Conservation (phyloP, 257 asterid species). For the Haberlea rhodopensis region DNA sequence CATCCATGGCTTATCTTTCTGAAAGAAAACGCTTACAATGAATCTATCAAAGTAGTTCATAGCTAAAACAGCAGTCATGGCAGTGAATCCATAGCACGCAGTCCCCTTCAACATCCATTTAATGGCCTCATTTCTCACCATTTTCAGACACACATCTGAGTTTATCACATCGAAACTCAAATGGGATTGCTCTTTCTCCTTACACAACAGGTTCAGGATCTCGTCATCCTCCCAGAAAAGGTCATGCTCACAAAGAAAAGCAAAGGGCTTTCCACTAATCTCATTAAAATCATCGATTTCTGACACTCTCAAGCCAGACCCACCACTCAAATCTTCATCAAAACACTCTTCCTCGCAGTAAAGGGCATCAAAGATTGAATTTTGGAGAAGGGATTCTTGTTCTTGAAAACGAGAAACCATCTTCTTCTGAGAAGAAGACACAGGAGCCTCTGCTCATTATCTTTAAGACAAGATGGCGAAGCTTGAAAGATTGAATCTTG, state of each 20-base stretch:
- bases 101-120: constrained; percentile 71
- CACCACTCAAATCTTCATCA: constrained; percentile 46
- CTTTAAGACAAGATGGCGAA: no score
- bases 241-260: constrained; percentile 56
- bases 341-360: constrained; percentile 74
- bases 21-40: constrained; percentile 51
- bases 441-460: constrained; percentile 63
- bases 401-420: constrained; percentile 52
- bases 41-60: constrained; percentile 70
- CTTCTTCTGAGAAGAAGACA: constrained; percentile 66
- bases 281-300: constrained; percentile 26
- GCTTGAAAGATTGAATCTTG: constrained; percentile 48
- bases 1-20: constrained; percentile 96
- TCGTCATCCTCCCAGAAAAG: constrained; percentile 83
- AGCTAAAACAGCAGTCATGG: constrained; percentile 65
- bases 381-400: constrained; percentile 45
- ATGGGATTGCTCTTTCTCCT: constrained; percentile 47
- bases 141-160: constrained; percentile 43
- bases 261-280: constrained; percentile 33
- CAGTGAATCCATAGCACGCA: constrained; percentile 54
- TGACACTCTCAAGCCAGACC: constrained; percentile 31
- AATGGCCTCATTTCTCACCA: constrained; percentile 57
- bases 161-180: constrained; percentile 26
- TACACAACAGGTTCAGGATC: constrained; percentile 49
- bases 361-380: constrained; percentile 68